Base-by-base conservation (phyloP, 2,329 filamentous ascomycete species). In the Penicillium sp. region DNA sequence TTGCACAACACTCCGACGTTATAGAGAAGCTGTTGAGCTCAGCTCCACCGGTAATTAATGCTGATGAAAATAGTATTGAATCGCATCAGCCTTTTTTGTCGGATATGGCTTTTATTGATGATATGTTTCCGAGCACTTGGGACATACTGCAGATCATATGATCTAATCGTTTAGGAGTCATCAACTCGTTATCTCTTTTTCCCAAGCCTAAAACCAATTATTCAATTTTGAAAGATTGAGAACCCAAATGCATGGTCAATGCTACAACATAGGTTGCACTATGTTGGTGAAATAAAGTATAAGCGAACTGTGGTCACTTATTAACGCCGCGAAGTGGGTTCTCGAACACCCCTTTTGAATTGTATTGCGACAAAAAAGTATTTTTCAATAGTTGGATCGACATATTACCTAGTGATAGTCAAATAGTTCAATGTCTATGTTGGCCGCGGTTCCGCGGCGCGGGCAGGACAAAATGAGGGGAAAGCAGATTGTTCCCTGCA, bases 1-100 rank as follows among this genome's bases (percentile, higher is more conserved):
- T 83, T 1, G 70, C 73, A 0, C 77, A 81, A 44, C 77, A 80
- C 56, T 66, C 70, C 6, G 78, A 80, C 10, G 63, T 81, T 11
- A 69, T 81, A 0, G 76, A 81, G 29, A 80, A 75, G 59, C 57
- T 71, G 19, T 46, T 57, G 41, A 58, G n/a, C 8, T 58, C 52
- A 11, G 35, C n/a, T 1, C 46, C 48, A n/a, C 35, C 27, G 5
- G 38, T 16, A 3, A 18, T 40, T 10, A 30, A 36, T 10, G 16
- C 41, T 0, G 29, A 26, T 11, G 53, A 43, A 3, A 23, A 40
- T n/a, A 35, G 30, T 19, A n/a, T 32, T 13, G 54, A 54, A 18
- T 13, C 40, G 2, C 27, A 41, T 23, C 54, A 56, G 13, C 50
- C 11, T 16, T 56, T 54, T 4, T 18, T 57, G 2, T 46, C 46